A percentile compares a stretch with the other conserved stretches of the same genome.
These are phyloP conservation scores for Citrus hindsii DNA, from an alignment of 345 rosid species.

Conservation along the genomic window DNA sequence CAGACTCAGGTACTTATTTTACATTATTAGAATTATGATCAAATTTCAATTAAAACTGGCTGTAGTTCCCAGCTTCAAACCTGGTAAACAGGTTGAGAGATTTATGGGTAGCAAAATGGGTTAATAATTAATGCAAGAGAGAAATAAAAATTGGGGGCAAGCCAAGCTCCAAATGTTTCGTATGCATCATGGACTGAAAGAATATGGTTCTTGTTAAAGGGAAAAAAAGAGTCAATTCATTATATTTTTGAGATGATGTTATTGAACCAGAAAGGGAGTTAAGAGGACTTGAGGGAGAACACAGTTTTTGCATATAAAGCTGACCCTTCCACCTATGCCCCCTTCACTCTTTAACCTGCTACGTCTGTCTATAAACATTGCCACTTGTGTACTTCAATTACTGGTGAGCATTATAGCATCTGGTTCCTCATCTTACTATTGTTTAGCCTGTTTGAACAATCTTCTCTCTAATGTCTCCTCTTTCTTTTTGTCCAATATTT, in stretches of 20 bases:
- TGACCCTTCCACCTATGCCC: not conserved
- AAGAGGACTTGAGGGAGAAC: not conserved
- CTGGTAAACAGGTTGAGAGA: not conserved
- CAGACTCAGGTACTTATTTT: slow-evolving; percentile 34
- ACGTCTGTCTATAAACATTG: not conserved
- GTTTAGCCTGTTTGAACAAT: not conserved
- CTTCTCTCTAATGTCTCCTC: not conserved
- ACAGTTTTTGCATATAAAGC: not conserved
- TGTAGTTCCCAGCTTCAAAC: not conserved
- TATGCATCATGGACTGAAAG: not conserved
- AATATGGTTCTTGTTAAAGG: not conserved
- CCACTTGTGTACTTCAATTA: not conserved
- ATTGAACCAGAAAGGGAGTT: not conserved
- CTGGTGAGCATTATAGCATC: not conserved
- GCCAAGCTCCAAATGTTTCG: not conserved
- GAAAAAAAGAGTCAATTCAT: not conserved
- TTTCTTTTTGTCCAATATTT: not conserved
- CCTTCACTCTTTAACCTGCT: not conserved
- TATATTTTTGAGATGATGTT: not conserved
- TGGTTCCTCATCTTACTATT: not conserved
- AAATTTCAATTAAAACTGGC: not conserved
- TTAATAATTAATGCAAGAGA: not conserved
- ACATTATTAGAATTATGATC: not conserved
- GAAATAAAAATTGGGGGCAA: not conserved
- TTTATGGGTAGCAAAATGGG: not conserved